Evolutionary conservation across 1,284 basidiomycete genomes (phyloP), one percentile per base, ranked within the genome.

Genomic region (Apiotrichum siamense): DNA sequence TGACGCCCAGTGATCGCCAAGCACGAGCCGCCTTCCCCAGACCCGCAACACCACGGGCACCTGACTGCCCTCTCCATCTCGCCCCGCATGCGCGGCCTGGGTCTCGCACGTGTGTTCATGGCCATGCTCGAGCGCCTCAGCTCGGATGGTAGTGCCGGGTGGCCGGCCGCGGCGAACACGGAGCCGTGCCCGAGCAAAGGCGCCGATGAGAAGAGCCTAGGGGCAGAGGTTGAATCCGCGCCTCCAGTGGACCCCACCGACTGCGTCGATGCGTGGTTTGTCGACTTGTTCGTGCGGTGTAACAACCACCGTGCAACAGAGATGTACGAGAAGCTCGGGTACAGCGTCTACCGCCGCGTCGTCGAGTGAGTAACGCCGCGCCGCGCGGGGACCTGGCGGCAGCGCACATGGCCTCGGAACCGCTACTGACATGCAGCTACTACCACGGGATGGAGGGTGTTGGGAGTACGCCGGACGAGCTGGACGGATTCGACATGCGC

Each of bases 281-380:
- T 74, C 39, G 74, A 75, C 50, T 59, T 75, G 18, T 75, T 75
- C 40, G 74, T 75, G 36, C 50, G 74, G 41, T 73, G 72, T 55
- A 74, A 72, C 54, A 75, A 75, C 53, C 48, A 49, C 17, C 58
- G 72, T 36, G 74, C 74, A 42, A 67, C 68, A 18, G 64, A 69
- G 38, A 72, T 75, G 72, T 75, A 75, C 48, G 73, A 74, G 55
- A 63, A 62, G 50, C 50, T 75, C 54, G 74, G 74, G 31, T 75
- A 75, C 50, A 70, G 67, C 52, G 72, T 75, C 5, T 75, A 60
- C 55, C 50, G 74, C 18, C 52, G 74, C n/a, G 74, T 75, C 1
- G 70, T 74, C 21, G 73, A 73, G 71, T 74, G 57, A 69, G 72
- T 70, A 31, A n/a, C n/a, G n/a, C n/a, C n/a, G n/a, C n/a, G n/a